Evolutionary conservation across 169 alveolate genomes (phyloP), one percentile per base, ranked within the genome.

Genomic region (Plasmodium coatneyi): DNA sequence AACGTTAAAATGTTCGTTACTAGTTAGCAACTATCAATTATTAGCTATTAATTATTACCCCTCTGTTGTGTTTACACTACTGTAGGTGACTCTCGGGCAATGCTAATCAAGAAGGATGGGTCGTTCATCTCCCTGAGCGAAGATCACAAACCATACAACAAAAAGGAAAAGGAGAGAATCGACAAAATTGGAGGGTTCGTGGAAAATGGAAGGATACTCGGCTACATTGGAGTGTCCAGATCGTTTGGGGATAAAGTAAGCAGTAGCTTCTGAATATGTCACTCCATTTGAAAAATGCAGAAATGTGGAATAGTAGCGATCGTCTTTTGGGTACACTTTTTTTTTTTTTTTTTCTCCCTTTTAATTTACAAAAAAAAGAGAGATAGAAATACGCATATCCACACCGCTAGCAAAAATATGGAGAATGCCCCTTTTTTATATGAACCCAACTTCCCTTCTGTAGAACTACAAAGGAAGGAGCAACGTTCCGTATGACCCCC

Each of bases 151-250:
- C 93, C 93, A 36, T 70, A 86, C 80, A 86, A 86, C 80, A 78
- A 74, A 86, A 86, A 32, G 41, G 93, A 86, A 86, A 86, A 78
- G 82, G 93, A 86, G 71, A 74, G 93, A 46, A 86, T 86, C 41
- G 78, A 86, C 80, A 86, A 86, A 86, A 70, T 78, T 25, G 93
- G 93, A 2, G 93, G 93, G 4, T 86, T 86, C 54, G 93, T 86
- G 43, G 93, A 74, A 30, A 86, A 86, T 86, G 93, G 93, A 28
- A 72, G 93, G 80, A 78, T 86, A 86, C 93, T 86, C 43, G 93
- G 93, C 4, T 86, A 86, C 46, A 86, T 86, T 41, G 93, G 93
- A 9, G 93, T 86, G n/a, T 86, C 93, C 25, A 74, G 93, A 74
- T 86, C 93, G 32, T 86, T 86, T 49, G 93, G 93, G 46, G 93